Base-by-base conservation (phyloP, 139 green algal species). In the Tetraselmis chui region DNA sequence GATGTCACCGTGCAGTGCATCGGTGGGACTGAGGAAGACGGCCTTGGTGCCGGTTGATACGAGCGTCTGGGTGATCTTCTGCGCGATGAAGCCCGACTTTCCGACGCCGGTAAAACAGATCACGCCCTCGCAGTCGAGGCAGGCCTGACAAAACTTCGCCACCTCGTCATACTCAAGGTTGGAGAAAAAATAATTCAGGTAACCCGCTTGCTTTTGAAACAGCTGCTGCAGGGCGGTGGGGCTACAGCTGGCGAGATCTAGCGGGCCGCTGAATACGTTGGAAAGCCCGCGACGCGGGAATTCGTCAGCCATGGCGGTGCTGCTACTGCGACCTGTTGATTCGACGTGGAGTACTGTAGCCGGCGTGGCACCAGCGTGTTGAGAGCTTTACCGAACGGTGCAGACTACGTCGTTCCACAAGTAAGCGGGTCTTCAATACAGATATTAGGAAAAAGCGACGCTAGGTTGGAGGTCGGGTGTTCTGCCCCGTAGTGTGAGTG, bases 21-120 rank as follows among this genome's bases (percentile, higher is more conserved):
- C 90, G 2, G 85, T 89, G 11, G 90, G 88, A 28, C 45, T 86
- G 1, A 94, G 85, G 82, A 89, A 94, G 27, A 92, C 81, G 1
- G 90, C 84, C 78, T 92, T 94, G 75, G 88, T 93, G 31, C 90
- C 90, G 0, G 90, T 94, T 28, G 88, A 93, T 59, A 94, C 88
- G 24, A 94, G 82, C 1, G 90, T 94, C 83, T 89, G 86, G 23
- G 80, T 88, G 18, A 94, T 90, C 82, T 94, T 94, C 84, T 94
- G 90, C 1, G 90, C 88, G 67, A 94, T 94, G 81, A 94, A 92
- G 32, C 90, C 90, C 59, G 79, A 87, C 87, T 94, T 94, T 32
- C 90, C 90, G 29, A 94, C 88, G 1, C 90, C 90, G 1, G 90
- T 91, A 82, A 92, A 94, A 23, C 92, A 81, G 0, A 94, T 84